Percentiles rank a stretch among this genome's conserved stretches.
Conservation (phyloP, 2,329 filamentous ascomycete genomes). For the Apiospora phragmitis region DNA sequence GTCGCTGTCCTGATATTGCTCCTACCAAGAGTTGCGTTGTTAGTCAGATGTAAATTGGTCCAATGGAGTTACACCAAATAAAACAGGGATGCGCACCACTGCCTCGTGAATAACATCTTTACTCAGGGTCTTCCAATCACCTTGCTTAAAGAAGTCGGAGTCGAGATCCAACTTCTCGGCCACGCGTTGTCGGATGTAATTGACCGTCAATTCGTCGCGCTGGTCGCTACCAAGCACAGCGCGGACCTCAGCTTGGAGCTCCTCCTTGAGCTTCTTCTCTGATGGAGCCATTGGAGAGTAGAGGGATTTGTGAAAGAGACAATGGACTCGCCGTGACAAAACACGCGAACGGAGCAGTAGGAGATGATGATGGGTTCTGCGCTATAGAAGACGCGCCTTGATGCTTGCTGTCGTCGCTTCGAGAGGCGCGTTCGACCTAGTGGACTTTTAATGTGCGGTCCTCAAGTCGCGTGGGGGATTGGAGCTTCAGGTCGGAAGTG, state of each 20-base stretch:
- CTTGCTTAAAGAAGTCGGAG: slow-evolving; percentile 49
- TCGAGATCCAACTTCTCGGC: slow-evolving; percentile 51
- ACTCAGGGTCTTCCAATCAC: slow-evolving; percentile 58
- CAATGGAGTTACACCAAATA: neutral
- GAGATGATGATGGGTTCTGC: neutral
- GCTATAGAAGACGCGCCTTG: neutral
- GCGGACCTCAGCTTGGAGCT: slow-evolving; percentile 47
- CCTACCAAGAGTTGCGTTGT: slow-evolving; percentile 12
- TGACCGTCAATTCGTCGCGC: slow-evolving; percentile 54
- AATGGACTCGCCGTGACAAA: neutral
- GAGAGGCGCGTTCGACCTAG: neutral
- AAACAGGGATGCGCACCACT: slow-evolving; percentile 45
- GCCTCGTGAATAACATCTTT: slow-evolving; percentile 56
- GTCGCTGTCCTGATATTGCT: slow-evolving; percentile 17
- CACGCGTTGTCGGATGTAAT: slow-evolving; percentile 53
- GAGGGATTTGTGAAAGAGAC: neutral
- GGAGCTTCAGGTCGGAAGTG: neutral
- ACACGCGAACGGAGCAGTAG: neutral
- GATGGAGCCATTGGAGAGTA: slow-evolving; percentile 7
- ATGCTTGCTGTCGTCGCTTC: neutral
- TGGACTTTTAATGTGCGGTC: neutral
- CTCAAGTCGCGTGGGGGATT: neutral
- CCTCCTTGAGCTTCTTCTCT: slow-evolving; percentile 38
- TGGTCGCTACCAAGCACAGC: slow-evolving; percentile 43
- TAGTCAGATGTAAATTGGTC: slow-evolving; percentile 13